These are phyloP conservation scores for Umbelopsis isabellina DNA, from an alignment of 192 early-diverging fungal species.

Conservation along the genomic window DNA sequence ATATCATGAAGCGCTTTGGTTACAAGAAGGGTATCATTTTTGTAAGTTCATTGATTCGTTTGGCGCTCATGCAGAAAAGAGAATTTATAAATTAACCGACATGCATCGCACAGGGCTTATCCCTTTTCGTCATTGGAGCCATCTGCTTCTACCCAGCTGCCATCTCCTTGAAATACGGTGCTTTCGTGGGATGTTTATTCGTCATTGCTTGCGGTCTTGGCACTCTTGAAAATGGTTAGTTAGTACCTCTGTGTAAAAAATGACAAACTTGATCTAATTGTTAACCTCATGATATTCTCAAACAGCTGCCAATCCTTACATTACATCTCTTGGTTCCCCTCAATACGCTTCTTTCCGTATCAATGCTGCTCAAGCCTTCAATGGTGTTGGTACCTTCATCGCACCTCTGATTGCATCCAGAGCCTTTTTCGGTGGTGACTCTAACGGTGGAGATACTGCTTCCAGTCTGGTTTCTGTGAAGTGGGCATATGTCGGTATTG, in stretches of 20 bases:
- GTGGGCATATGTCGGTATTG: constrained; percentile 39
- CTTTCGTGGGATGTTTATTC: constrained; percentile 38
- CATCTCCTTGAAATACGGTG: constrained; percentile 27
- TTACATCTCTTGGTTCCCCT: constrained; percentile 30
- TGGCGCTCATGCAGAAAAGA: no score
- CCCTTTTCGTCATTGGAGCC: constrained; percentile 38
- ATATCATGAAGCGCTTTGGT: constrained; percentile 31
- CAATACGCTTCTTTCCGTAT: constrained; percentile 32
- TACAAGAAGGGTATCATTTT: constrained; percentile 41
- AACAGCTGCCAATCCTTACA: constrained; percentile 38
- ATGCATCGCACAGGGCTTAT: background rate
- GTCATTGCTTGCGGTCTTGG: constrained; percentile 43
- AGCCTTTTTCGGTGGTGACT: constrained; percentile 35
- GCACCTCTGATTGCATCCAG: constrained; percentile 41
- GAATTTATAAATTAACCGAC: no score
- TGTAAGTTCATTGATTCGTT: constrained; percentile 1
- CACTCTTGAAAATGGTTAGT: constrained; percentile 38
- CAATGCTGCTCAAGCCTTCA: constrained; percentile 38
- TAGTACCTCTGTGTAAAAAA: background rate
- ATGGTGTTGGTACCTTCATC: constrained; percentile 34
- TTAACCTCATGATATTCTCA: no score
- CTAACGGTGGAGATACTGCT: background rate
- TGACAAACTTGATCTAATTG: background rate
- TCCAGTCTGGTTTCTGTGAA: constrained; percentile 29
- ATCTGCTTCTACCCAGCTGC: constrained; percentile 39